Evolutionary conservation across 495 filamentous ascomycete species (phyloP).

Genomic region (Hypoxylon intermedium): DNA sequence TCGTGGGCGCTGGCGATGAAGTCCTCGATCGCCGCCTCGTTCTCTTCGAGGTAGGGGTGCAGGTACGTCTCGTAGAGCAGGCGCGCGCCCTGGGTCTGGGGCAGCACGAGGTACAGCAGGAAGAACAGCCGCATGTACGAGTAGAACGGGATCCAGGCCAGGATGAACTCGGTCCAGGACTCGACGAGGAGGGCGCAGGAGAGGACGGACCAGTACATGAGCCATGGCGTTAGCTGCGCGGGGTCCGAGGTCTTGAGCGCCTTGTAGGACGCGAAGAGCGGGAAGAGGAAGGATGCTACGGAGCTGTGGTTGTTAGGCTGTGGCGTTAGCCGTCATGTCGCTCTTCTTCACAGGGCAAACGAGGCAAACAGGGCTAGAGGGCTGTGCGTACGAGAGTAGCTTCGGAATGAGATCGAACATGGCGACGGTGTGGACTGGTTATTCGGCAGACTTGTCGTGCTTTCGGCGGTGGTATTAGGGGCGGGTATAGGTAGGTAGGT

Average conservation of each 20-base stretch:
- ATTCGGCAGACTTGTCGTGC: no score
- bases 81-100: slow-evolving; percentile 89
- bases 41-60: slow-evolving; percentile 84
- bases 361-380: not conserved
- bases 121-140: slow-evolving; percentile 86
- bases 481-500: not conserved
- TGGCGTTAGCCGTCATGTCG: slow-evolving; percentile 8
- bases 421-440: slow-evolving; percentile 9
- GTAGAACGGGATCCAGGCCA: slow-evolving; percentile 94
- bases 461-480: slow-evolving; percentile 13
- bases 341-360: not conserved
- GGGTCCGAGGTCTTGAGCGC: slow-evolving; percentile 93
- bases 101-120: slow-evolving; percentile 95
- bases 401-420: slow-evolving; percentile 88
- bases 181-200: slow-evolving; percentile 82
- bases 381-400: slow-evolving; percentile 72
- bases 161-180: slow-evolving; percentile 83
- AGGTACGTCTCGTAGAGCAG: slow-evolving; percentile 84
- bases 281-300: slow-evolving; percentile 89
- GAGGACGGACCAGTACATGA: slow-evolving; percentile 98
- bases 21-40: slow-evolving; percentile 89
- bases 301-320: slow-evolving; percentile 61
- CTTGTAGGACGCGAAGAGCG: slow-evolving; percentile 97
- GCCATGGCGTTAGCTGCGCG: slow-evolving; percentile 92
- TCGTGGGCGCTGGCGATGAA: slow-evolving; percentile 86